These are phyloP conservation scores for Phanerochaete sordida DNA, from an alignment of 768 basidiomycete species.

Conservation along the genomic window DNA sequence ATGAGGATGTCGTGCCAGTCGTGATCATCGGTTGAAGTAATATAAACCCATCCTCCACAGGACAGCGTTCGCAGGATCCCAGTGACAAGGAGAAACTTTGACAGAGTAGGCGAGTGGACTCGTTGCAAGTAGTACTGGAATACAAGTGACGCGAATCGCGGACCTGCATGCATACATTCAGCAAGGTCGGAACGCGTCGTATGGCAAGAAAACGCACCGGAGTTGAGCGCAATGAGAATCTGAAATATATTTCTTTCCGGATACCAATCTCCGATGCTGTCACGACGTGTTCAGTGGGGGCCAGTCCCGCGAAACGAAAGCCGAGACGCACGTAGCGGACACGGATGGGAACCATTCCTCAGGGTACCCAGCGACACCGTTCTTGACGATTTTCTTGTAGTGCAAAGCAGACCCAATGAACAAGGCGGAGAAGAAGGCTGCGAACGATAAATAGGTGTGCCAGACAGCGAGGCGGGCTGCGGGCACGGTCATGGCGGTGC, in stretches of 20 bases:
- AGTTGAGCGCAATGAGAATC: conserved; percentile 80
- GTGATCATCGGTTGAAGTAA: conserved; percentile 82
- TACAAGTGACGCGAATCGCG: conserved; percentile 64
- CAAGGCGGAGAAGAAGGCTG: conserved; percentile 66
- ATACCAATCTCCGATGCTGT: conserved; percentile 89
- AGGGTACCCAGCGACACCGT: conserved; percentile 77
- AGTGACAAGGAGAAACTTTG: conserved; percentile 49
- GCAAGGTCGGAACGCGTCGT: not conserved
- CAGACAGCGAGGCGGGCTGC: conserved; percentile 43
- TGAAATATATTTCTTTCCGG: conserved; percentile 85
- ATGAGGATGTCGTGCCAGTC: conserved; percentile 84
- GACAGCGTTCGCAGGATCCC: conserved; percentile 73
- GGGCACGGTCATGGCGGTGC: conserved; percentile 7
- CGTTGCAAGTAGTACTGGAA: conserved; percentile 61
- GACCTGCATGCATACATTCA: conserved; percentile 42
- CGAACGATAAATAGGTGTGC: conserved; percentile 63
- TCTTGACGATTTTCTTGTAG: conserved; percentile 83
- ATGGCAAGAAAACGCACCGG: conserved; percentile 40
- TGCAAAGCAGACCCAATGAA: conserved; percentile 64
- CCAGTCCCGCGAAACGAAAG: not conserved
- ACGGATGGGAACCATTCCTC: conserved; percentile 92
- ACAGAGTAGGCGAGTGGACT: conserved; percentile 36
- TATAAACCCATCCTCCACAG: conserved; percentile 91
- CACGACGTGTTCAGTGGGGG: not conserved
- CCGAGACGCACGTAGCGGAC: conserved; percentile 63